Percentiles rank a stretch among this genome's conserved stretches.
These are phyloP conservation scores for Thyridium curvatum DNA, from an alignment of 2,329 filamentous ascomycete genomes.

Conservation along the genomic window DNA sequence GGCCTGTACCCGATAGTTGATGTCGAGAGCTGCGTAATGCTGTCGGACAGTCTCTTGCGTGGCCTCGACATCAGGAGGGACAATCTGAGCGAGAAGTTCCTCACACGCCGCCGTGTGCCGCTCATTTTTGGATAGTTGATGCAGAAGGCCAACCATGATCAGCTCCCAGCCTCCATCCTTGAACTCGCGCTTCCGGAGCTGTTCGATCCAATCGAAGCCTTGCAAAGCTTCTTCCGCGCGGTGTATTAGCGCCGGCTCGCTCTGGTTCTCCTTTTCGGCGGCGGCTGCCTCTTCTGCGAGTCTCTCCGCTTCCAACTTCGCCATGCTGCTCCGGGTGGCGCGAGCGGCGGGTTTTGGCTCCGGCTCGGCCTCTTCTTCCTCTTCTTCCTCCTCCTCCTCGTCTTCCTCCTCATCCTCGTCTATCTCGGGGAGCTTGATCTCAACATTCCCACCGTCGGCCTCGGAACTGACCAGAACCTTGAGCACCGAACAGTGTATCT, in stretches of 20 bases:
- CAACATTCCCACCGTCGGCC: constrained; percentile 68
- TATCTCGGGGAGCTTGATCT: constrained; percentile 71
- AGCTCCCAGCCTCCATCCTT: constrained; percentile 84
- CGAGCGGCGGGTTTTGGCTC: constrained; percentile 62
- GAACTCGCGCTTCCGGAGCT: constrained; percentile 78
- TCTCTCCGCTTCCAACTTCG: constrained; percentile 70
- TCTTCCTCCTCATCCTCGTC: constrained; percentile 66
- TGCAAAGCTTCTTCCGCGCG: constrained; percentile 70
- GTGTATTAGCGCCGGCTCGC: constrained; percentile 47
- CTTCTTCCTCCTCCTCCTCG: constrained; percentile 52
- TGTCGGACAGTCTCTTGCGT: constrained; percentile 65
- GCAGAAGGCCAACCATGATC: constrained; percentile 78
- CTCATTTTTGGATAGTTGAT: constrained; percentile 76
- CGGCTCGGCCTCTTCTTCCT: constrained; percentile 46
- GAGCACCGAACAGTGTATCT: constrained; percentile 85
- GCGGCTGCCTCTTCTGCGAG: constrained; percentile 54
- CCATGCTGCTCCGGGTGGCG: constrained; percentile 79
- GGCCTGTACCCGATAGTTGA: constrained; percentile 75
- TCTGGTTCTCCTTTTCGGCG: constrained; percentile 41
- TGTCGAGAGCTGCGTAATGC: constrained; percentile 69
- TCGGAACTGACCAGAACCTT: constrained; percentile 78
- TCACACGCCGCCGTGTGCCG: constrained; percentile 68
- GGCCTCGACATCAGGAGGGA: constrained; percentile 69
- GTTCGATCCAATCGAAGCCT: constrained; percentile 77
- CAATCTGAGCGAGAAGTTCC: constrained; percentile 72